phyloP scores from a whole-genome alignment of 768 basidiomycete genomes.

The Xanthoconium stramineum region DNA sequence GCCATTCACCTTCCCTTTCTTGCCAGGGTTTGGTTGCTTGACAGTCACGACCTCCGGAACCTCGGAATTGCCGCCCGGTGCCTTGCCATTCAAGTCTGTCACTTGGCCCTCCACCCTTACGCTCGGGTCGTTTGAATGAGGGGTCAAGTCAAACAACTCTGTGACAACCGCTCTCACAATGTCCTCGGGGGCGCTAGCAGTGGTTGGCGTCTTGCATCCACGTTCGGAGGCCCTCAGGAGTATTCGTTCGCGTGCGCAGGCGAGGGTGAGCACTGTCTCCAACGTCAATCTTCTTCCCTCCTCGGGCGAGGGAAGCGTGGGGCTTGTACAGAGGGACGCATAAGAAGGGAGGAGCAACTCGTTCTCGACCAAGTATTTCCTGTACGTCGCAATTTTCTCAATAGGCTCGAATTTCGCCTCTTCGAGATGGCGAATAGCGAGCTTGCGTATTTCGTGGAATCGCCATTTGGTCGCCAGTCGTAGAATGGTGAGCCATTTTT shows the following conservation, averaged over 20 bases:
- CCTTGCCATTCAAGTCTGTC: background rate
- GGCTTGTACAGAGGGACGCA: constrained; percentile 47
- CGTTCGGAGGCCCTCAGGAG: constrained; percentile 33
- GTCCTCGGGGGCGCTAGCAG: constrained; percentile 25
- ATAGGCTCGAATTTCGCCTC: constrained; percentile 44
- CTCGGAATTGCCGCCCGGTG: background rate
- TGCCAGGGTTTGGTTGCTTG: background rate
- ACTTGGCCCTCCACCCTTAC: constrained; percentile 8
- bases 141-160: constrained; percentile 31
- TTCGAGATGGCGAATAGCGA: constrained; percentile 55
- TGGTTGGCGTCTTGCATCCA: constrained; percentile 28
- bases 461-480: constrained; percentile 52
- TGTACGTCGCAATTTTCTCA: constrained; percentile 56
- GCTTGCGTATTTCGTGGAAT: constrained; percentile 48
- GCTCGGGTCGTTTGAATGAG: background rate
- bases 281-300: constrained; percentile 59
- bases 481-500: constrained; percentile 56
- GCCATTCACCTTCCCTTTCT: no score
- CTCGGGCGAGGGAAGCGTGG: constrained; percentile 45
- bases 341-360: constrained; percentile 52
- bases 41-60: background rate
- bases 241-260: constrained; percentile 48
- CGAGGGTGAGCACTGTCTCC: constrained; percentile 52
- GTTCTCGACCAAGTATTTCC: constrained; percentile 46
- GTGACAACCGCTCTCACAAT: constrained; percentile 28